phyloP scores from a whole-genome alignment of 2,329 filamentous ascomycete genomes.

The Epichloe sibirici region DNA sequence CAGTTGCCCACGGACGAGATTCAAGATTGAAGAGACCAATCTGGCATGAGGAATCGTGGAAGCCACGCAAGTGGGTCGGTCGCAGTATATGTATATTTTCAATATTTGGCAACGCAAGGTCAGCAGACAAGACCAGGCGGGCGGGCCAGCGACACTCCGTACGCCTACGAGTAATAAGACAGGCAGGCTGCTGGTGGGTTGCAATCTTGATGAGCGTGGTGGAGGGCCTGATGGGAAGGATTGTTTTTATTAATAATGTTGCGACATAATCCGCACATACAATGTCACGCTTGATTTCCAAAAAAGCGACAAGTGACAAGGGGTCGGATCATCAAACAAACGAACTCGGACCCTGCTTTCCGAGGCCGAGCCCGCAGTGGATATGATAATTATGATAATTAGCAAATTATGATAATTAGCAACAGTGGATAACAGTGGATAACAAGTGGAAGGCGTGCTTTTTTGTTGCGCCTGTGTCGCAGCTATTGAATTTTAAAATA shows the following conservation, averaged over 20 bases:
- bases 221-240: not conserved
- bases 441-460: not conserved
- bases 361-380: not conserved
- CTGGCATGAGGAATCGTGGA: too few relatives aligned
- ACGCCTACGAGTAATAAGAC: not conserved
- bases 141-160: not conserved
- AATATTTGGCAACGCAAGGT: too few relatives aligned
- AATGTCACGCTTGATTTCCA: not conserved
- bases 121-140: not conserved
- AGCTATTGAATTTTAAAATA: too few relatives aligned
- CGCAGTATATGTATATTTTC: not conserved
- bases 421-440: not conserved
- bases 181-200: not conserved
- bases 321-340: not conserved
- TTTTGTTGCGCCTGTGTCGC: too few relatives aligned
- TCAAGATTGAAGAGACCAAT: too few relatives aligned
- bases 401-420: too few relatives aligned
- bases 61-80: not conserved
- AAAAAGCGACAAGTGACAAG: not conserved
- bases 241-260: too few relatives aligned
- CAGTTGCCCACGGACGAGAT: too few relatives aligned
- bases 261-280: not conserved
- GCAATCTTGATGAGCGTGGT: not conserved
- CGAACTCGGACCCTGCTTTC: not conserved
- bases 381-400: too few relatives aligned